Percentiles rank a stretch among this genome's conserved stretches.
Evolutionary conservation across 1,284 basidiomycete genomes (phyloP).

Genomic region (Peniophora sp.): DNA sequence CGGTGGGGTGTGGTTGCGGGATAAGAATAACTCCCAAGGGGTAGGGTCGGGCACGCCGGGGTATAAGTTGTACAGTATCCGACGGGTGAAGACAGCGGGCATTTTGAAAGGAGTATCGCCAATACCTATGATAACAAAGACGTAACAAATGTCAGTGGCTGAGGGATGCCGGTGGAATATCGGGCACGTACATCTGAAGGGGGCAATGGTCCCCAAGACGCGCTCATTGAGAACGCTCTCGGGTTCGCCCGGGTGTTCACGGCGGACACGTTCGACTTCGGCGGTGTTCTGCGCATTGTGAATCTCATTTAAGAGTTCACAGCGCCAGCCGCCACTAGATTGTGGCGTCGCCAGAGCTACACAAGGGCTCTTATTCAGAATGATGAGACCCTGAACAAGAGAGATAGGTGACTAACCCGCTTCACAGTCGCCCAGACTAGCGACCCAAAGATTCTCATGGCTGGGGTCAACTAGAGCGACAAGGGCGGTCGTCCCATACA

Average conservation of each 20-base stretch:
- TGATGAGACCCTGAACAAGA: no score
- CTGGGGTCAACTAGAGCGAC: conserved; percentile 61
- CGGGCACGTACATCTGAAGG: conserved; percentile 51
- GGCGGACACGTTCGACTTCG: conserved; percentile 49
- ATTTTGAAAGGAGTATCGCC: conserved; percentile 69
- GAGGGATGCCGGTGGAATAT: conserved; percentile 2
- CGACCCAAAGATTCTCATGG: conserved; percentile 60
- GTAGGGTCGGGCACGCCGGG: conserved; percentile 54
- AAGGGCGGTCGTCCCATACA: conserved; percentile 68
- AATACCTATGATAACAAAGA: conserved; percentile 34
- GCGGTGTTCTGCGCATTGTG: conserved; percentile 58
- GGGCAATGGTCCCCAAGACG: conserved; percentile 63
- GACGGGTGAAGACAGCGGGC: conserved; percentile 58
- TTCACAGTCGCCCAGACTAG: conserved; percentile 67
- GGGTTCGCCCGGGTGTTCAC: conserved; percentile 58
- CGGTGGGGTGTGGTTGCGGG: conserved; percentile 55
- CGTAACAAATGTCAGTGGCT: background rate
- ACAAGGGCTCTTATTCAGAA: no score
- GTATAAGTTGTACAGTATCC: conserved; percentile 57
- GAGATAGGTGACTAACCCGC: conserved; percentile 33
- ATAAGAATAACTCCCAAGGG: conserved; percentile 58
- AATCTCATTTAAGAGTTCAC: conserved; percentile 45
- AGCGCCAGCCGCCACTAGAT: conserved; percentile 37
- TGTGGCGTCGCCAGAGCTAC: conserved; percentile 46
- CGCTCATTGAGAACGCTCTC: conserved; percentile 53